A percentile compares a stretch with the other conserved stretches of the same genome.
phyloP scores from a whole-genome alignment of 176 grass and related monocot genomes.

The Saccharum officinarum region DNA sequence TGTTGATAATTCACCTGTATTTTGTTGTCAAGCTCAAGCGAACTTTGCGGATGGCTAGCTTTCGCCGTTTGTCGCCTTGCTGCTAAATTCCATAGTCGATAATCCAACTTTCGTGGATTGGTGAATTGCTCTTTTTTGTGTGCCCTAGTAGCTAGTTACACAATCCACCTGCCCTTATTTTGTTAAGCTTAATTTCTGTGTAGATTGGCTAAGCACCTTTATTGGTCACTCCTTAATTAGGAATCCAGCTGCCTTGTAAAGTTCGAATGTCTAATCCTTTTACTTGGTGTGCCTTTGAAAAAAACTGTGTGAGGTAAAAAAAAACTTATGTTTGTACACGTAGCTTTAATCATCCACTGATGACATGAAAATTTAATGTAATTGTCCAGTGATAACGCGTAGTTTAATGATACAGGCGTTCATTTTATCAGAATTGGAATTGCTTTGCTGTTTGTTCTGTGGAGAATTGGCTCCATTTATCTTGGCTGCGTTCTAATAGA shows the following conservation, averaged over 20 bases:
- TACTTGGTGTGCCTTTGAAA: not conserved
- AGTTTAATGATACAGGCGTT: not conserved
- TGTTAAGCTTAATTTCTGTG: not conserved
- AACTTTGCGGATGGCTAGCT: not conserved
- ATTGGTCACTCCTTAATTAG: not conserved
- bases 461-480: constrained; percentile 2
- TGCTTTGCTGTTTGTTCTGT: not conserved
- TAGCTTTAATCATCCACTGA: not conserved
- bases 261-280: not conserved
- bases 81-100: not conserved
- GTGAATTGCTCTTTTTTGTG: not conserved
- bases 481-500: not conserved
- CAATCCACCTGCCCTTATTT: not conserved
- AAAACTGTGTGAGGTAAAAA: not conserved
- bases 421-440: not conserved
- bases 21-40: constrained; percentile 10
- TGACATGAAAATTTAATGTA: not conserved
- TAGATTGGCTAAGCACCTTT: not conserved
- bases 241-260: not conserved
- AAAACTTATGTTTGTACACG: not conserved
- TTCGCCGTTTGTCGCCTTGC: not conserved
- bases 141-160: not conserved
- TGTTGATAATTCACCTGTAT: not conserved
- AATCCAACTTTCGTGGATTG: not conserved
- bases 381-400: not conserved